These are phyloP conservation scores for Tulasnella sp. DNA, from an alignment of 768 basidiomycete species.

Conservation along the genomic window DNA sequence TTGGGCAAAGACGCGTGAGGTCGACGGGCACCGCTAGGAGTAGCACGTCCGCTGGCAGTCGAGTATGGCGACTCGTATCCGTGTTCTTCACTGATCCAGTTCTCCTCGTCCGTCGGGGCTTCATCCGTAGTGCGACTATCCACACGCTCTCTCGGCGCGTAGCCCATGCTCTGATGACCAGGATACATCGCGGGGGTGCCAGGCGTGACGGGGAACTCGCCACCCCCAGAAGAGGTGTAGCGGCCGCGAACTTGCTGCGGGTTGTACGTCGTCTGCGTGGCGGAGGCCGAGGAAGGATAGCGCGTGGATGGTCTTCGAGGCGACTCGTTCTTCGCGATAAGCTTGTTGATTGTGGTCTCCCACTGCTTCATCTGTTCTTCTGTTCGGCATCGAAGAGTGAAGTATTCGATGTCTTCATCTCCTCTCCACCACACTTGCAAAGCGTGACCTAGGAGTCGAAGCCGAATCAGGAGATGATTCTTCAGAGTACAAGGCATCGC, in stretches of 20 bases:
- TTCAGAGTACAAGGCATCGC: slow-evolving; percentile 23
- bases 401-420: slow-evolving; percentile 88
- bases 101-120: slow-evolving; percentile 20
- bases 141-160: neutral
- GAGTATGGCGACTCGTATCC: slow-evolving; percentile 26
- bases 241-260: slow-evolving; percentile 6
- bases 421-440: slow-evolving; percentile 94
- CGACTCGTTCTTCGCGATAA: slow-evolving; percentile 59
- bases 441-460: slow-evolving; percentile 52
- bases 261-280: slow-evolving; percentile 8
- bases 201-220: slow-evolving; percentile 24
- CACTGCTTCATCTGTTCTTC: slow-evolving; percentile 92
- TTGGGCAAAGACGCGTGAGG: slow-evolving; percentile 12
- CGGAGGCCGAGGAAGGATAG: slow-evolving; percentile 17
- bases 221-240: slow-evolving; percentile 3
- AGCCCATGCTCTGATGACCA: neutral
- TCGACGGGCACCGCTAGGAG: slow-evolving; percentile 12
- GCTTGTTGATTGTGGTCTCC: slow-evolving; percentile 83
- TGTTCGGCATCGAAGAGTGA: slow-evolving; percentile 86
- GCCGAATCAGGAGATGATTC: slow-evolving; percentile 18
- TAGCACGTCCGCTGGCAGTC: slow-evolving; percentile 22
- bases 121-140: slow-evolving; percentile 4
- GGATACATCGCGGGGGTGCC: neutral
- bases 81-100: slow-evolving; percentile 15
- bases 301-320: neutral